Base-by-base conservation (phyloP, 768 basidiomycete species). In the Mycena olivaceomarginata region DNA sequence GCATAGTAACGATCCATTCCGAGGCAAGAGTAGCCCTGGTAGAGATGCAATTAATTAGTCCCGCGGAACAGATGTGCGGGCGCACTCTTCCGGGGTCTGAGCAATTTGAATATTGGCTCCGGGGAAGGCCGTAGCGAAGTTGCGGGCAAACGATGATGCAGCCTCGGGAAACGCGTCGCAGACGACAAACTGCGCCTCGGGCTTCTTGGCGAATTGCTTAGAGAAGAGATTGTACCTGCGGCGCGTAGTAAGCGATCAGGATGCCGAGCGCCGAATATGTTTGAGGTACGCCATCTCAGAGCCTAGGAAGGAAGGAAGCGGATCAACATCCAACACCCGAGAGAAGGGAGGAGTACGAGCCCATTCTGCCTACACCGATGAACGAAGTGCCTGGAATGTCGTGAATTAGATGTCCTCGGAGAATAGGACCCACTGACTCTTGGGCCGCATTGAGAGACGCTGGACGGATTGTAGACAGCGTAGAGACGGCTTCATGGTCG, bases 341-440 rank as follows among this genome's bases (percentile, higher is more conserved):
- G 31, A 31, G 31, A 31, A 31, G 31, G 31, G 31, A 31, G 31
- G 31, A 31, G 31, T 31, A 31, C 59, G 92, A 92, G 56, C 96
- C 96, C 96, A 98, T 97, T 59, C 93, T 90, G 53, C 96, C 96
- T 15, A 98, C 91, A 11, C 97, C 96, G 68, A 98, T 94, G 86
- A 98, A 97, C 69, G 92, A 93, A 45, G 93, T 91, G 83, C 89
- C 78, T 79, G 67, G 48, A 70, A 70, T 22, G 25, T 22, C n/a
- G 16, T 72, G 48, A 68, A 77, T 68, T 10, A 40, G 5, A 6
- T 25, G 57, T 12, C 60, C 20, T 13, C 25, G 5, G 37, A 48
- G 12, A 25, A 15, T 13, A 37, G 5, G 43, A 25, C 20, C 41
- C 57, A 40, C 37, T 37, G 57, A 77, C 76, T 92, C 69, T 87